Base-by-base conservation (phyloP, 2,329 filamentous ascomycete species). In the Scopulariopsis brevicaulis region DNA sequence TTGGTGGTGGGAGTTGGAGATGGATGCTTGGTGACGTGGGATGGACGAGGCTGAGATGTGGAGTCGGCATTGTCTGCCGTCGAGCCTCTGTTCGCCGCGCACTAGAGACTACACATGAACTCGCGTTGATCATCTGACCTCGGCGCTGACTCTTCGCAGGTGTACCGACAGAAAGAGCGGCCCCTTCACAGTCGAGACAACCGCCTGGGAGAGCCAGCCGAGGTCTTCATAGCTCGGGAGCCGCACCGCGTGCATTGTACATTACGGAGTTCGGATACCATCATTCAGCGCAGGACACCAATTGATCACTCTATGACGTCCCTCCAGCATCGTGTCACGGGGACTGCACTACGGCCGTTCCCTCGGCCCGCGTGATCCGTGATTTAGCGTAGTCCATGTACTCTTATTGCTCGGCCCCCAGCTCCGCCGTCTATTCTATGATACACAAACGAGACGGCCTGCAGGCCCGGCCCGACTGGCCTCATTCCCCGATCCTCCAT, bases 121-220 rank as follows among this genome's bases (percentile, higher is more conserved):
- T 10, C 18, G 18, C 3, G 35, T 48, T 24, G 48, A 8, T 32
- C 35, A 37, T 8, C 20, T n/a, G 40, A 46, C 18, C 40, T n/a
- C 7, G 12, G 12, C 46, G 12, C 51, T 58, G 48, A 58, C 43
- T n/a, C 14, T 15, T 11, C 24, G 10, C 59, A 86, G 83, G 63
- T 86, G 83, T 67, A 71, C 73, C 59, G 82, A 85, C 68, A 76
- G 71, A 63, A 79, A 80, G 8, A 32, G 8, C 15, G 80, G 79
- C 4, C 71, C 59, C 8, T 86, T 86, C 63, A 78, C 74, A 67
- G 79, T 84, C 51, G 83, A 86, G 70, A 86, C 83, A 25, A 86
- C 56, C 2, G 35, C 22, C 34, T 57, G 55, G 55, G 55, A 57
- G 14, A 28, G 40, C 8, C 55, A 53, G 22, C 12, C 18, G 18